Base-by-base conservation (phyloP, 352 stramenopile genomes). In the Detonula confervacea region DNA sequence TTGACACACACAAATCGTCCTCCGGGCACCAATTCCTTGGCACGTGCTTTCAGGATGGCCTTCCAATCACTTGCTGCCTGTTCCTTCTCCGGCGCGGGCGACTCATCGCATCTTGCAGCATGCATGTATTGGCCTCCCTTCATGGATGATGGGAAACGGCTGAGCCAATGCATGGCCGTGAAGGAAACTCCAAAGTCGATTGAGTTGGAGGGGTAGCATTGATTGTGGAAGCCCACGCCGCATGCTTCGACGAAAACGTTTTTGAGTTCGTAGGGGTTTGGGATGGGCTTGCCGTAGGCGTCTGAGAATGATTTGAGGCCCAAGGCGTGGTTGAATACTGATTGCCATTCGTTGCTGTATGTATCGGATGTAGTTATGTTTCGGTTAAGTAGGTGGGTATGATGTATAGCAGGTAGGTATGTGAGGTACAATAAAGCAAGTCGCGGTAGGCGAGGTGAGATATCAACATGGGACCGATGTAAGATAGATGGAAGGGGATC, bases 141-240 rank as follows among this genome's bases (percentile, higher is more conserved):
- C n/a, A 81, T 47, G 20, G 65, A 80, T 0, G 59, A 77, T 30
- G 77, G 72, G 14, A 68, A 73, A 2, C 14, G 44, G 39, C 60
- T 77, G 3, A 89, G 55, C 83, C 83, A 89, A 64, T 87, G 83
- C 83, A 87, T 89, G 9, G 79, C 83, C 29, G 79, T 89, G 64
- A 82, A 85, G 35, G 20, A 62, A 7, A 87, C 61, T 22, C 76
- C 82, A 27, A 87, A 83, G 47, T 89, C 70, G 37, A 89, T 84
- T 14, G 63, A 74, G 20, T 80, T 74, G 16, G 73, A 67, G 12
- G 82, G 44, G 68, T 84, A 84, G 55, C 72, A 83, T 67, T 87
- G 82, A 18, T 71, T 55, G 44, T 89, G 80, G 55, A 88, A 88
- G 0, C 66, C 66, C 12, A 83, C 61, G 1, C 81, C 81, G 37